Percentiles rank a stretch among this genome's conserved stretches.
phyloP scores from a whole-genome alignment of 1,284 basidiomycete species.

The Stygiomarasmius scandens region DNA sequence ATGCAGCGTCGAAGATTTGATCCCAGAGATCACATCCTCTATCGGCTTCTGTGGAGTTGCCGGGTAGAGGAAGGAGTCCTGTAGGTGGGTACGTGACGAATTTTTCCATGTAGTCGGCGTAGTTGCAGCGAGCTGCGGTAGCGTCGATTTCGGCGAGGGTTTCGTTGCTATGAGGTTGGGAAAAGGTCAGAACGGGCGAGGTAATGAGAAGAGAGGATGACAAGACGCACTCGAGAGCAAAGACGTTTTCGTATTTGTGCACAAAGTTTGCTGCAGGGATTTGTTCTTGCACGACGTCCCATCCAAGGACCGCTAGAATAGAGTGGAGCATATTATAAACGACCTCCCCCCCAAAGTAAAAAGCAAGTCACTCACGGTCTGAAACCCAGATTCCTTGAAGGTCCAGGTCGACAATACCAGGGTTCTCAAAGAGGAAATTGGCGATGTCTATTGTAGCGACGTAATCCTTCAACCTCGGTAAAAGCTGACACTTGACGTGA shows the following conservation, averaged over 20 bases:
- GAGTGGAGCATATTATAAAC: neutral
- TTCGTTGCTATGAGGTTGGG: conserved; percentile 46
- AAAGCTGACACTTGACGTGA: neutral
- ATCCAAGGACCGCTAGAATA: conserved; percentile 57
- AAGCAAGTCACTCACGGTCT: conserved; percentile 54
- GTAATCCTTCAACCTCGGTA: no score
- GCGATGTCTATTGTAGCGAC: no score
- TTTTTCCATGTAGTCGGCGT: conserved; percentile 62
- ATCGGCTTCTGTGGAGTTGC: conserved; percentile 44
- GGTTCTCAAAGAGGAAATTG: conserved; percentile 68
- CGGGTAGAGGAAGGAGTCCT: conserved; percentile 62
- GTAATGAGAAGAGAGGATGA: neutral
- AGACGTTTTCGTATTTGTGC: conserved; percentile 67
- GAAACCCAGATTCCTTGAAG: conserved; percentile 74
- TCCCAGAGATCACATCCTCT: conserved; percentile 70
- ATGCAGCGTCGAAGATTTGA: conserved; percentile 59
- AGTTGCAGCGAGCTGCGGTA: conserved; percentile 58
- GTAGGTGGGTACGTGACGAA: conserved; percentile 67
- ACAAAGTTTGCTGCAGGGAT: conserved; percentile 74
- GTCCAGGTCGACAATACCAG: conserved; percentile 51
- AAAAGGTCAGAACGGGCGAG: neutral
- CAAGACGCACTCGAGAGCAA: conserved; percentile 63
- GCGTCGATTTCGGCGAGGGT: conserved; percentile 63
- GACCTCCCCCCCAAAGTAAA: neutral
- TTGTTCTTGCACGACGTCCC: conserved; percentile 63